Evolutionary conservation across 140 eudicot species (phyloP), one percentile per base, ranked within the genome.

Genomic region (Stevia rebaudiana): DNA sequence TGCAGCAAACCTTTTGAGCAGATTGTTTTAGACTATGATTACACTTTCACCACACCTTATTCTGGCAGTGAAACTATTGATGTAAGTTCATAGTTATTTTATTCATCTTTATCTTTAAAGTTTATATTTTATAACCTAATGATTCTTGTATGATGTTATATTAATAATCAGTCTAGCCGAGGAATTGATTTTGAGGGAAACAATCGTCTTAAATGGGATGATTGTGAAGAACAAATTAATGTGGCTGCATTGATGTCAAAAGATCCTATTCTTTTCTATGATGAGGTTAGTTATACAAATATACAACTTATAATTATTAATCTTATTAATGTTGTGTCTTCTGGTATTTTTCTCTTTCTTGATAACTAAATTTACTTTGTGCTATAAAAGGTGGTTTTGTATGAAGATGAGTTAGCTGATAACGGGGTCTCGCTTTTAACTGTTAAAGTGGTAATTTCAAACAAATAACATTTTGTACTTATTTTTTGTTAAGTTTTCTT

Each of bases 341-440:
- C 13, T 39, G 49, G 57, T 57, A 21, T 52, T 39, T 43, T 57
- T 71, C 33, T 47, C 8, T 67, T 3, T 57, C 23, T 47, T 52
- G 17, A 53, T 68, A 59, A 53, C 21, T 19, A 50, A 40, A 36
- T 28, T 62, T 63, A 25, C 13, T 41, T 57, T 52, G 28, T 70
- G 25, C 50, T 25, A n/a, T n/a, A 63, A 73, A 75, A 90, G 97
- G 91, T 91, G 28, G 42, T 91, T 61, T 41, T 91, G 66, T 91
- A 91, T 81, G 98, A 91, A 74, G 98, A 91, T 72, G 98, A 91
- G 79, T 75, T 84, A 61, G 98, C 89, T 76, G 98, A 91, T 76
- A 91, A 71, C 41, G 98, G 98, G 50, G 82, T 87, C 63, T 91
- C 98, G 11, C 91, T 91, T 74, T 76, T 91, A 72, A 91, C 96